phyloP scores from a whole-genome alignment of 2,329 filamentous ascomycete genomes.

The Aspergillus quadricinctus region DNA sequence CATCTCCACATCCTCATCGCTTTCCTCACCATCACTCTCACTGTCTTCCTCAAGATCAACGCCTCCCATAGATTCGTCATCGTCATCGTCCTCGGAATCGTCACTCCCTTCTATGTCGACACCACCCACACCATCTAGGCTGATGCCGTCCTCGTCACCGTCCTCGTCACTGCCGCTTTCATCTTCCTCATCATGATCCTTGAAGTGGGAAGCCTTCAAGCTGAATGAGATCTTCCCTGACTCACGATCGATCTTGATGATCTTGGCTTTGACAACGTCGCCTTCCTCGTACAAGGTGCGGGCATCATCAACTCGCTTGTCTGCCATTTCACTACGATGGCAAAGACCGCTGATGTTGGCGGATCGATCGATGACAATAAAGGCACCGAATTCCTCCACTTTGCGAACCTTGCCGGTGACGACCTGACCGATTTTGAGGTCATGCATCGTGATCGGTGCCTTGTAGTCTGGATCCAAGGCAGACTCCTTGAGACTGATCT shows the following conservation, averaged over 20 bases:
- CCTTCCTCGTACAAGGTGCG: constrained; percentile 84
- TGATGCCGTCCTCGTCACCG: constrained; percentile 33
- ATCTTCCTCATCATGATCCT: constrained; percentile 51
- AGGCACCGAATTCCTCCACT: constrained; percentile 92
- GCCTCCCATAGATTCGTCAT: constrained; percentile 37
- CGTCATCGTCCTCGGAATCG: constrained; percentile 32
- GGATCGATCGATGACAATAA: constrained; percentile 84
- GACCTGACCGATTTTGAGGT: constrained; percentile 73
- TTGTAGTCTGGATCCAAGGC: constrained; percentile 75
- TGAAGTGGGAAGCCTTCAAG: constrained; percentile 88
- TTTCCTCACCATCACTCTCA: constrained; percentile 44
- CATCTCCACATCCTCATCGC: constrained; percentile 43
- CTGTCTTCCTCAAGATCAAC: constrained; percentile 42
- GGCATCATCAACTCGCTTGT: constrained; percentile 76
- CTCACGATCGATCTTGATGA: constrained; percentile 70
- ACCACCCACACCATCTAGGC: constrained; percentile 28
- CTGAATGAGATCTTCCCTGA: constrained; percentile 82
- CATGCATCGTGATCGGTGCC: constrained; percentile 67
- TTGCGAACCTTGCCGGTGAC: constrained; percentile 89
- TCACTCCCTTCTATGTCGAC: constrained; percentile 34
- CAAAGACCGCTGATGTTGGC: constrained; percentile 88
- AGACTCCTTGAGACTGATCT: constrained; percentile 83
- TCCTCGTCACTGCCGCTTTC: constrained; percentile 45
- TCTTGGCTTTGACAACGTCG: constrained; percentile 86
- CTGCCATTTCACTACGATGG: constrained; percentile 87